A percentile compares a stretch with the other conserved stretches of the same genome.
These are phyloP conservation scores for Fusarium sp. DNA, from an alignment of 2,329 filamentous ascomycete genomes.

Conservation along the genomic window DNA sequence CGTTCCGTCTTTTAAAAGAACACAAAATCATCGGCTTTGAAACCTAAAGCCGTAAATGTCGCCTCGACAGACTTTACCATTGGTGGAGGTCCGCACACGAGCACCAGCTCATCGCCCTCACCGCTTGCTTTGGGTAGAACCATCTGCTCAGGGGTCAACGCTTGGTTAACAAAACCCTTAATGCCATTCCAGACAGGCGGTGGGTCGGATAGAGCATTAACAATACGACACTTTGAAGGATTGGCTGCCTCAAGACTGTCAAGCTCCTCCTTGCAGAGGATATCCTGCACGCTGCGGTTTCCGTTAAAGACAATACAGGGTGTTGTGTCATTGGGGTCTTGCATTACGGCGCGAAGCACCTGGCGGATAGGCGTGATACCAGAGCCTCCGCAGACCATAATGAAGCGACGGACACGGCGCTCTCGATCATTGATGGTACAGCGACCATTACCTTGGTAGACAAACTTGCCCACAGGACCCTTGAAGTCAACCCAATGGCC, in stretches of 20 bases:
- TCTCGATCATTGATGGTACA: slow-evolving; percentile 70
- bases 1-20: slow-evolving; percentile 39
- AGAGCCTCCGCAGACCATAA: slow-evolving; percentile 91
- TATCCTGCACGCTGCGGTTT: slow-evolving; percentile 82
- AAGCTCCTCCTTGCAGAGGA: slow-evolving; percentile 81
- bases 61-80: slow-evolving; percentile 76
- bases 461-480: slow-evolving; percentile 87
- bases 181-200: slow-evolving; percentile 74
- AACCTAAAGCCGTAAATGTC: slow-evolving; percentile 70
- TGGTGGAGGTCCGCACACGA: slow-evolving; percentile 82
- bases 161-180: slow-evolving; percentile 73
- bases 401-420: slow-evolving; percentile 72
- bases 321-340: slow-evolving; percentile 71
- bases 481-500: slow-evolving; percentile 86
- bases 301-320: slow-evolving; percentile 80
- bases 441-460: slow-evolving; percentile 76
- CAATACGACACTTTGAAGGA: slow-evolving; percentile 68
- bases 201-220: slow-evolving; percentile 77
- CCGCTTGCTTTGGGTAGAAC: slow-evolving; percentile 52
- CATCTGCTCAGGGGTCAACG: slow-evolving; percentile 71
- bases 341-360: slow-evolving; percentile 75
- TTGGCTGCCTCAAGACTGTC: slow-evolving; percentile 70
- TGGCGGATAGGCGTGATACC: slow-evolving; percentile 94
- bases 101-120: slow-evolving; percentile 68
- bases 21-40: slow-evolving; percentile 57